Base-by-base conservation (phyloP, 2,329 filamentous ascomycete species). In the Cercospora nicotianae region DNA sequence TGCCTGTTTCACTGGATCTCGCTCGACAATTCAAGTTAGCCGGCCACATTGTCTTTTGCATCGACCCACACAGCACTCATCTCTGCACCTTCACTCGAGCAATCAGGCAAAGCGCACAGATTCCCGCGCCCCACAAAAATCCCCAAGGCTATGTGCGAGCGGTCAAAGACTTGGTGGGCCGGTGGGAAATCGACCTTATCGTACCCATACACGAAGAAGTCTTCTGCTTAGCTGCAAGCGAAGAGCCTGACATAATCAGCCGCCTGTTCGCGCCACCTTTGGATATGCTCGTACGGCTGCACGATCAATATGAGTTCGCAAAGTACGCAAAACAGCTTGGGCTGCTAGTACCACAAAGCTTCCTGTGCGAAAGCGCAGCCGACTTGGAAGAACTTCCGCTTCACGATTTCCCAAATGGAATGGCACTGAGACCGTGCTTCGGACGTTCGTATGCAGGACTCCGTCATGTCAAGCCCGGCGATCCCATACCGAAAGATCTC, bases 161-260 rank as follows among this genome's bases (percentile, higher is more conserved):
- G 13, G 71, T 72, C n/a, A 68, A 65, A 36, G 66, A 70, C 5
- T 59, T 67, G 23, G 65, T 65, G 5, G 26, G 60, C 13, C 62
- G 65, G 30, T 72, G 71, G 71, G 42, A 70, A 5, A 69, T 72
- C 59, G 67, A 72, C 55, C 65, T 70, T 28, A 69, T 72, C 28
- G 60, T 78, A 45, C 76, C 75, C 1, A 71, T 78, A 36, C 75
- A 78, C 64, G 75, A 78, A 55, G 77, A 78, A 64, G 73, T 76
- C 16, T 77, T 77, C 69, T 74, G 72, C 64, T 72, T 78, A 13
- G 72, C 76, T 2, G 72, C 73, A 30, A 71, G 70, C 62, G 66
- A 65, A 2, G 73, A 77, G 39, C 60, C 59, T 0, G 70, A 72
- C 28, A 76, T 76, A n/a, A 33, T 76, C 9, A 53, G 63, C 10